A percentile compares a stretch with the other conserved stretches of the same genome.
These are phyloP conservation scores for Pisolithus tinctorius DNA, from an alignment of 768 basidiomycete genomes.

Conservation along the genomic window DNA sequence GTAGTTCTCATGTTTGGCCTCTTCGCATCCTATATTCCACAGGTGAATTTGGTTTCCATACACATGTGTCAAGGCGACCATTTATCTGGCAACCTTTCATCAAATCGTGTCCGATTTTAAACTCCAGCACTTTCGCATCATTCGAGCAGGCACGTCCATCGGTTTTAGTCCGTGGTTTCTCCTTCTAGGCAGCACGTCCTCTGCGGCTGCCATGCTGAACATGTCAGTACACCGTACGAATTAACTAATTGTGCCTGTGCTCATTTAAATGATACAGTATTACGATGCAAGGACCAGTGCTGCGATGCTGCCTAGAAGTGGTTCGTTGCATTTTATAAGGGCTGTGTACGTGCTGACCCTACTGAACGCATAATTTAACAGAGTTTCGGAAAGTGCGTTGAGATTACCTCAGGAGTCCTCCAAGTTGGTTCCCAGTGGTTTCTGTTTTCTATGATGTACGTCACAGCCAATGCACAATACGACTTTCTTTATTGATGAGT, in stretches of 20 bases:
- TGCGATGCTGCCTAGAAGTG: constrained; percentile 73
- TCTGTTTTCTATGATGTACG: constrained; percentile 78
- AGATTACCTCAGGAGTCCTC: constrained; percentile 72
- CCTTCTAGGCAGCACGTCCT: constrained; percentile 79
- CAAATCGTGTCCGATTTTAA: not conserved
- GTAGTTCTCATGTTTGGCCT: constrained; percentile 68
- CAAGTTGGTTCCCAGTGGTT: constrained; percentile 83
- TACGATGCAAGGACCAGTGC: constrained; percentile 75
- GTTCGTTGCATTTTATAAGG: constrained; percentile 38
- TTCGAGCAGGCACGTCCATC: constrained; percentile 68
- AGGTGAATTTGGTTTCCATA: constrained; percentile 36
- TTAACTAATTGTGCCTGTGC: not conserved
- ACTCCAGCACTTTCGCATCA: constrained; percentile 70
- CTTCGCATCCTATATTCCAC: constrained; percentile 77
- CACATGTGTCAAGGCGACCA: too few relatives aligned
- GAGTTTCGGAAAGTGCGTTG: constrained; percentile 67
- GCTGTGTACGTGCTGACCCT: not conserved
- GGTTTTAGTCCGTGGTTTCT: constrained; percentile 92
- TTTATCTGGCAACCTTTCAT: too few relatives aligned
- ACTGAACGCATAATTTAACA: constrained; percentile 21
- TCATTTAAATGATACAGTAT: constrained; percentile 41
- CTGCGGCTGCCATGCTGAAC: constrained; percentile 79
- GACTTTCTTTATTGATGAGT: not conserved
- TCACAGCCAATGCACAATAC: constrained; percentile 7
- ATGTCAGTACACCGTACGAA: constrained; percentile 40